Conservation (phyloP, 768 basidiomycete genomes). For the Mycena chlorophos region DNA sequence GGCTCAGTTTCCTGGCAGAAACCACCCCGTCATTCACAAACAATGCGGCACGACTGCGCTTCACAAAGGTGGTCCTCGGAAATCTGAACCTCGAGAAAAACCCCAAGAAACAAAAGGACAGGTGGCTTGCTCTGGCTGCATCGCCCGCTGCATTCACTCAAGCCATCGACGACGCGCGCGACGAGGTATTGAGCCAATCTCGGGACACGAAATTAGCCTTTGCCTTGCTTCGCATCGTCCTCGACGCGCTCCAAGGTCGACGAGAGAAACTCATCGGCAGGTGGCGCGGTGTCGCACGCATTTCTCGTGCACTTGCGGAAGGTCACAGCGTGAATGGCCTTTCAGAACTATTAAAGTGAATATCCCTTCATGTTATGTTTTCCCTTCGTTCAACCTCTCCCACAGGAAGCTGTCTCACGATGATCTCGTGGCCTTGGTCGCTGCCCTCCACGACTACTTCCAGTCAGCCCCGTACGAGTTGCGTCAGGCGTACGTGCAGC, state of each 20-base stretch:
- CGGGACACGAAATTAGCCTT: constrained; percentile 7
- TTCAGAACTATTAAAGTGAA: constrained; percentile 27
- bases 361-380: constrained; percentile 25
- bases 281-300: constrained; percentile 5
- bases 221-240: constrained; percentile 1
- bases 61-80: constrained; percentile 38
- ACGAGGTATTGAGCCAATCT: background rate
- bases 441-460: constrained; percentile 42
- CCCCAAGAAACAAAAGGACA: constrained; percentile 10
- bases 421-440: constrained; percentile 36
- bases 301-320: background rate
- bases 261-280: constrained; percentile 8
- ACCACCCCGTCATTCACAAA: constrained; percentile 28
- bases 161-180: constrained; percentile 19
- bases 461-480: constrained; percentile 31
- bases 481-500: constrained; percentile 35
- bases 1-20: constrained; percentile 46
- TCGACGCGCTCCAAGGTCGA: background rate
- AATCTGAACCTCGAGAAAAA: constrained; percentile 30
- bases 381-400: constrained; percentile 23
- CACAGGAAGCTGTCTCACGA: constrained; percentile 16
- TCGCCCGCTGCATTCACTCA: constrained; percentile 32
- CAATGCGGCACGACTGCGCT: constrained; percentile 21
- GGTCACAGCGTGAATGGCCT: constrained; percentile 1
- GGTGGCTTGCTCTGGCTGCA: constrained; percentile 30